Base-by-base conservation (phyloP, 192 early-diverging fungal genomes). In the Obelidium mucronatum region DNA sequence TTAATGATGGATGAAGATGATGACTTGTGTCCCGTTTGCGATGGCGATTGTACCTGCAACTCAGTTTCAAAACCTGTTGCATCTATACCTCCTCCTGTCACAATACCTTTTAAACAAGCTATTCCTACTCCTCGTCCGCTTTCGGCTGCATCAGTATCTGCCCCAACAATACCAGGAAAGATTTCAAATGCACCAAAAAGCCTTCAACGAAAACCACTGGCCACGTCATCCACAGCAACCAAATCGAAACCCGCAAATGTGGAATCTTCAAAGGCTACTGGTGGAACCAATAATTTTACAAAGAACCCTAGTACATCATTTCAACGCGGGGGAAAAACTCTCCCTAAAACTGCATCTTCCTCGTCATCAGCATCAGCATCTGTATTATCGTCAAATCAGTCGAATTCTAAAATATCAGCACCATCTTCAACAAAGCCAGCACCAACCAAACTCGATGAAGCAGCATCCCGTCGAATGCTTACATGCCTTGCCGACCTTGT, bases 11-110 rank as follows among this genome's bases (percentile, higher is more conserved):
- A 58, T 31, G 74, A 65, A 40, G 74, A 75, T 33, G 74, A 75
- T 44, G 74, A 75, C 37, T 33, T 75, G 3, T 75, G 74, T 54
- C 74, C 74, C 51, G 74, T 75, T 30, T 75, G 74, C 53, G 74
- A 75, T 30, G 74, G 74, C 17, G 74, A 66, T 36, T 75, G 74
- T 51, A 75, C 74, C 1, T 75, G 74, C 63, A 61, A 59, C n/a
- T 13, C 72, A 39, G n/a, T n/a, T 28, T 31, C 40, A 72, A 54
- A 40, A 17, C 54, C 30, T 15, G 31, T 59, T 17, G 26, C 33
- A 17, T n/a, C 51, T 30, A 17, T 30, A 52, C 39, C 26, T 17
- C 40, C 5, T 53, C 51, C 13, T 40, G 26, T 17, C 11, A 24
- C 11, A 24, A 58, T 58, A 48, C 44, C 0, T 48, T 48, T 19